phyloP scores from a whole-genome alignment of 805 yeast genomes.

The Cyberlindnera euphorbiae region DNA sequence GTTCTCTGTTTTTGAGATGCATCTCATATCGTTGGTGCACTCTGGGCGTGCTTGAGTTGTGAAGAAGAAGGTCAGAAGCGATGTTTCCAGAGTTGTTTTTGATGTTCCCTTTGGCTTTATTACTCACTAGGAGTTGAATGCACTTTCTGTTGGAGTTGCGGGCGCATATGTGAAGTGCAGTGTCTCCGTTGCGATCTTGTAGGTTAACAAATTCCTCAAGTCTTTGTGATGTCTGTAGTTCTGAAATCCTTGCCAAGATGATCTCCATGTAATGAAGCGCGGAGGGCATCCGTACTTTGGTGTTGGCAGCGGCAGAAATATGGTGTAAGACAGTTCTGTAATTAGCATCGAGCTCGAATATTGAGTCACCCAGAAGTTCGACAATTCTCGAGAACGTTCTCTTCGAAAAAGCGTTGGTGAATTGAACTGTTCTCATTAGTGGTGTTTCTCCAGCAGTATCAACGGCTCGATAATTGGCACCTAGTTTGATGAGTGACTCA shows the following conservation, averaged over 20 bases:
- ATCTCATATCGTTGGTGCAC: conserved; percentile 23
- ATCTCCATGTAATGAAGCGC: conserved; percentile 80
- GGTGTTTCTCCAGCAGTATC: conserved; percentile 84
- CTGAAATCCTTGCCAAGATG: conserved; percentile 67
- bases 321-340: conserved; percentile 84
- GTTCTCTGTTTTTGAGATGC: conserved; percentile 15
- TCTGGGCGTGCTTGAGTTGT: conserved; percentile 21
- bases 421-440: conserved; percentile 74
- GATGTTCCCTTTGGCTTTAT: conserved; percentile 42
- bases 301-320: conserved; percentile 64
- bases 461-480: conserved; percentile 59
- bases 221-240: conserved; percentile 56
- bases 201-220: conserved; percentile 56
- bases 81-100: conserved; percentile 31
- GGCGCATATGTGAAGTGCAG: conserved; percentile 72
- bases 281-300: conserved; percentile 67
- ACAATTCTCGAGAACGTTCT: conserved; percentile 76
- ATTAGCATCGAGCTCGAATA: conserved; percentile 70
- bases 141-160: conserved; percentile 51
- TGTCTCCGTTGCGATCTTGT: conserved; percentile 73
- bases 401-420: conserved; percentile 81
- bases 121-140: conserved; percentile 42
- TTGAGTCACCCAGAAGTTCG: conserved; percentile 68
- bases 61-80: conserved; percentile 26
- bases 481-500: conserved; percentile 67